Evolutionary conservation across 2,329 filamentous ascomycete genomes (phyloP).

Genomic region (Nothomitra cinnamomea): DNA sequence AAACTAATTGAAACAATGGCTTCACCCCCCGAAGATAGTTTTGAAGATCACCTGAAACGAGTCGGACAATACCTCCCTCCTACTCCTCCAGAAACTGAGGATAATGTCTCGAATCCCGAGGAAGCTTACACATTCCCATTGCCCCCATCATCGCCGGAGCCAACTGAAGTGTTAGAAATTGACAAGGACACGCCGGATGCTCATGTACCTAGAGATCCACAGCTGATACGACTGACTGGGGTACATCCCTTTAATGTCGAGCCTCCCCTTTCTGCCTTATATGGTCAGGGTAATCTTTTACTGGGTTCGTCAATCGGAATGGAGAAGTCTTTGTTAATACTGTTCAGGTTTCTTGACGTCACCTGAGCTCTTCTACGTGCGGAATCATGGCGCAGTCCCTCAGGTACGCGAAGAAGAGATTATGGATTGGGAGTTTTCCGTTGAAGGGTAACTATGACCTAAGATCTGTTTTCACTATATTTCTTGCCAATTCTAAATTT

Average conservation of each 20-base stretch:
- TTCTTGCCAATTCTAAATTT: not conserved
- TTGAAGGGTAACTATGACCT: conserved; percentile 42
- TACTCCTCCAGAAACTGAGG: conserved; percentile 5
- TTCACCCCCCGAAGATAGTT: not conserved
- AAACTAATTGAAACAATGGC: not conserved
- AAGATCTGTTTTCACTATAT: not conserved
- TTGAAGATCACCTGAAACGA: not conserved
- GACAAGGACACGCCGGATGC: conserved; percentile 71
- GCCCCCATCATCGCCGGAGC: conserved; percentile 42
- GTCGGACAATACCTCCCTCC: not conserved
- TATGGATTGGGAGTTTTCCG: conserved; percentile 62
- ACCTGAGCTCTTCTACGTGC: conserved; percentile 76
- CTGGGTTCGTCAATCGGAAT: conserved; percentile 18
- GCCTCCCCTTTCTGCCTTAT: conserved; percentile 61
- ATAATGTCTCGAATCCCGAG: conserved; percentile 1
- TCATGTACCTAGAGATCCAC: conserved; percentile 63
- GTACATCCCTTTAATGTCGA: conserved; percentile 87
- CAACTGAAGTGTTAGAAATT: conserved; percentile 48
- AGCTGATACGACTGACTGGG: conserved; percentile 73
- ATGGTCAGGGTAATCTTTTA: conserved; percentile 32
- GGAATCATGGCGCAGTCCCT: conserved; percentile 78
- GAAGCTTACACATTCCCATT: conserved; percentile 37
- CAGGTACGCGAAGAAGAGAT: conserved; percentile 54
- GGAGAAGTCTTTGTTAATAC: not conserved
- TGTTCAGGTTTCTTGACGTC: conserved; percentile 63